Conservation (phyloP, 1,284 basidiomycete species). For the Tilletia horrida region DNA sequence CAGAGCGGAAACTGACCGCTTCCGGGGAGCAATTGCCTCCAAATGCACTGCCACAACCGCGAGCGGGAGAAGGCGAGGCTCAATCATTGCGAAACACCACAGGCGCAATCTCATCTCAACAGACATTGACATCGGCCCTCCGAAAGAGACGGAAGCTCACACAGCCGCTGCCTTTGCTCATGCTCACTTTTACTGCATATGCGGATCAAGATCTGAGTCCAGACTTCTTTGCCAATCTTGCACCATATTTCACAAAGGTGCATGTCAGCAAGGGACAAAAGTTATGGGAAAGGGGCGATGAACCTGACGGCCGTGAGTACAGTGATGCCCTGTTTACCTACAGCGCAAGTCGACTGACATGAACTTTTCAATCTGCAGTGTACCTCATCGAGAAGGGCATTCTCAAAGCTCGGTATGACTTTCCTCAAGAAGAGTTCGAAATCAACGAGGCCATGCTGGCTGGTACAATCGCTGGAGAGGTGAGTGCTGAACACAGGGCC, state of each 20-base stretch:
- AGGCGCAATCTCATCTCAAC: no score
- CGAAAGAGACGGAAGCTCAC: conserved; percentile 17
- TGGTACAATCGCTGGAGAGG: conserved; percentile 52
- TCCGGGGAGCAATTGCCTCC: conserved; percentile 9
- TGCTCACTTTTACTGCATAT: conserved; percentile 44
- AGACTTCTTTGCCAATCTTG: conserved; percentile 18
- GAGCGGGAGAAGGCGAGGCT: background rate
- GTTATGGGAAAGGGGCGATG: conserved; percentile 73
- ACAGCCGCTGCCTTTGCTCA: conserved; percentile 39
- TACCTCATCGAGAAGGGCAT: conserved; percentile 53
- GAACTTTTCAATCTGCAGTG: conserved; percentile 13
- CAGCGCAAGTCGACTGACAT: background rate
- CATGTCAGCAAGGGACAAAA: conserved; percentile 56
- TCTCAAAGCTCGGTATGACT: conserved; percentile 50
- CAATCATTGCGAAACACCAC: background rate
- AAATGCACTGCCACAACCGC: conserved; percentile 4
- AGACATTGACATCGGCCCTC: background rate
- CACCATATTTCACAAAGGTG: conserved; percentile 5
- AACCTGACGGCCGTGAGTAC: conserved; percentile 64
- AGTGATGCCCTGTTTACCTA: background rate
- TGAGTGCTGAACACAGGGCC: conserved; percentile 20
- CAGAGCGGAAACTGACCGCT: background rate
- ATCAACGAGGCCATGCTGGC: conserved; percentile 54
- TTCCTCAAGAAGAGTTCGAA: conserved; percentile 50
- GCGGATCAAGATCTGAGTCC: conserved; percentile 7